These are phyloP conservation scores for Paramecium biaurelia DNA, from an alignment of 73 alveolate species.

Conservation along the genomic window DNA sequence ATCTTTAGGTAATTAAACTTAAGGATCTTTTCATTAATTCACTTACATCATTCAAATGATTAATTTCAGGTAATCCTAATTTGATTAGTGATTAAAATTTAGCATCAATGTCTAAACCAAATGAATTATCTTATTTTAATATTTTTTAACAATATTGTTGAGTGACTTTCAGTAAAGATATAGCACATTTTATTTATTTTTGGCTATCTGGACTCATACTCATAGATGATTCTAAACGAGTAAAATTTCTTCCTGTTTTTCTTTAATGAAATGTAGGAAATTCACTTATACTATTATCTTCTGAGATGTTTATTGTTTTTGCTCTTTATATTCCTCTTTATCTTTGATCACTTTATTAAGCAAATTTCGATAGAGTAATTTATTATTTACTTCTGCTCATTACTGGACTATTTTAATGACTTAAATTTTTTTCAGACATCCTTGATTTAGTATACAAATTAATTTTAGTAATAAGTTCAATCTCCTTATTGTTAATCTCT, in stretches of 20 bases:
- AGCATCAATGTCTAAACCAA: background rate
- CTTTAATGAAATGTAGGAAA: conserved; percentile 15
- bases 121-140: background rate
- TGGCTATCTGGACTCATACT: conserved; percentile 44
- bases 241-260: background rate
- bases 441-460: conserved; percentile 13
- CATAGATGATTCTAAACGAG: background rate
- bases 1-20: background rate
- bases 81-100: background rate
- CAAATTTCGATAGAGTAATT: conserved; percentile 28
- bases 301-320: conserved; percentile 27
- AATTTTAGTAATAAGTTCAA: conserved; percentile 30
- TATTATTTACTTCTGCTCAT: background rate
- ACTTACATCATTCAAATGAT: background rate
- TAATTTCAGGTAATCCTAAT: background rate
- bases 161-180: conserved; percentile 10
- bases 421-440: background rate
- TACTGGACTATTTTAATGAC: conserved; percentile 44
- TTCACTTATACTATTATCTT: background rate
- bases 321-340: conserved; percentile 15
- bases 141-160: conserved; percentile 15
- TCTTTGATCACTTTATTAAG: conserved; percentile 5
- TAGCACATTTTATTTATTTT: conserved; percentile 13
- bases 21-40: background rate
- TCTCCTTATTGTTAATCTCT: background rate